Evolutionary conservation across 148 eudicot genomes (phyloP).

Genomic region (Suaeda aralocaspica): DNA sequence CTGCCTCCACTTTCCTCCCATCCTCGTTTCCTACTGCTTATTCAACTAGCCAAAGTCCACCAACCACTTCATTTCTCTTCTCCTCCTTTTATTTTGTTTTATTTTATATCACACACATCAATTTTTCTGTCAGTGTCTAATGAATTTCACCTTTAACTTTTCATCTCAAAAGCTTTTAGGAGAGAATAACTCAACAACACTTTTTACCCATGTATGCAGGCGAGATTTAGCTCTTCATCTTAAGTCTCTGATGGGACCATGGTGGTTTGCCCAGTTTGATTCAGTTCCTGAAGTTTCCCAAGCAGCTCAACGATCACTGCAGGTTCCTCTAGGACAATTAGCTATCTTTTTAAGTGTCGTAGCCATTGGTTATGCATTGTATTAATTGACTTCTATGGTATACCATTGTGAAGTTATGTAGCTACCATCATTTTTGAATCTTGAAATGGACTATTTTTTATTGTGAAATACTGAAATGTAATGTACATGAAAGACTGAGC

Average conservation of each 20-base stretch:
- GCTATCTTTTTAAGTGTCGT: neutral
- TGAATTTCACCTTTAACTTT: no score
- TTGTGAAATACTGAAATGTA: neutral
- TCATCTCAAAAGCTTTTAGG: neutral
- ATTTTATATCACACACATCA: no score
- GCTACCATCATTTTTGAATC: neutral
- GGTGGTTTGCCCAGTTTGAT: conserved; percentile 99
- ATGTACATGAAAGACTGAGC: neutral
- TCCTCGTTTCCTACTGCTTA: no score
- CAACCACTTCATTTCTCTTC: no score
- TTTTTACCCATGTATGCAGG: conserved; percentile 36
- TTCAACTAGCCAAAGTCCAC: no score
- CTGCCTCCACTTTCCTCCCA: no score
- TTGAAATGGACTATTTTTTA: neutral
- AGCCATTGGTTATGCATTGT: neutral
- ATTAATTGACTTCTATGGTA: neutral
- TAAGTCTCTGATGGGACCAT: conserved; percentile 91
- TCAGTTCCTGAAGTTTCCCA: conserved; percentile 83
- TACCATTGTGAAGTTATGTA: neutral
- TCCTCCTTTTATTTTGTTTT: no score
- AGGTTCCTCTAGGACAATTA: conserved; percentile 40
- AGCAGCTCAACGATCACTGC: conserved; percentile 78
- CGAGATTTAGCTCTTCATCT: conserved; percentile 89
- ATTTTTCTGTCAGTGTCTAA: no score
- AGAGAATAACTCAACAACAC: conserved; percentile 9